Evolutionary conservation across 176 grass and related monocot genomes (phyloP), one percentile per base, ranked within the genome.

Genomic region (Cymbopogon citratus): DNA sequence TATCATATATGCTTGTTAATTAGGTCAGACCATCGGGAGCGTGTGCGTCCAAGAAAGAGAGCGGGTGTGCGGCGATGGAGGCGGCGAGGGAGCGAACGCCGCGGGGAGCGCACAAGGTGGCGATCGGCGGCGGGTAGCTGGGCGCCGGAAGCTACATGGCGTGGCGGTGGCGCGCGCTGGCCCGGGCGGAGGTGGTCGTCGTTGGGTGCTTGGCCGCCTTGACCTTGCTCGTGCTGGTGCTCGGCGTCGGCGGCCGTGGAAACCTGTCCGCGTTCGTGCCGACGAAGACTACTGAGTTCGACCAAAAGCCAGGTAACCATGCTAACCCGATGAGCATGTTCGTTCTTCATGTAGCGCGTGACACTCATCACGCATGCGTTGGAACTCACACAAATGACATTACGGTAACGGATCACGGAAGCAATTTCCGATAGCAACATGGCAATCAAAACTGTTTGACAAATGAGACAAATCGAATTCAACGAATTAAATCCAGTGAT

Each of bases 251-350:
- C 64, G 86, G 11, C 31, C 11, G 26, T 14, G 74, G 75, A 15
- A 67, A 23, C 76, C 10, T 75, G 28, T 18, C 63, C 19, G 11
- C 76, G 18, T 63, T 67, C 60, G 4, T 21, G 15, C 27, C 29
- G 35, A 21, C 4, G 34, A 0, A 29, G 15, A 10, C n/a, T 8
- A 59, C n/a, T 8, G 38, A 25, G 2, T 46, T 84, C 38, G n/a
- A 40, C 28, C 76, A 1, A 2, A 41, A 62, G 38, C 60, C 29
- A 41, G 87, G 87, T 84, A 39, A 61, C 66, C n/a, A 59, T 24
- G n/a, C n/a, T 24, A 57, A n/a, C 8, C 5, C 2, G 21, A 57
- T 23, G 8, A 57, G 19, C 9, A 23, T 51, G 48, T 19, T 52
- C 49, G 1, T 16, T 21, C 49, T 21, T 18, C 5, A 51, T 51